phyloP scores from a whole-genome alignment of 1,284 basidiomycete genomes.

The Puccinia hordei region DNA sequence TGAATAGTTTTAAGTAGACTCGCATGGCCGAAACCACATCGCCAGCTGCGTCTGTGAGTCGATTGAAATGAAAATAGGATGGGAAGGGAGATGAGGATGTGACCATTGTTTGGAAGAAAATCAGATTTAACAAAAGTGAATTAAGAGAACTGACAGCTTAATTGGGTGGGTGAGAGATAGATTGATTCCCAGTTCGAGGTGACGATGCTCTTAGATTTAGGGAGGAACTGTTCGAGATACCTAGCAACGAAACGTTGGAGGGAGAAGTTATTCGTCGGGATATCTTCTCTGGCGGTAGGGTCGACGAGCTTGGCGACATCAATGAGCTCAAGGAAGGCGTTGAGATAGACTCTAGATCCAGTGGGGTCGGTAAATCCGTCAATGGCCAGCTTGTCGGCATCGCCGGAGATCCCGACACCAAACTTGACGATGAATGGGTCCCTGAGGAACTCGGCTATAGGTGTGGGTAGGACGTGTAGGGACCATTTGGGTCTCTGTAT shows the following conservation, averaged over 20 bases:
- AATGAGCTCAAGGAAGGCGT: conserved; percentile 19
- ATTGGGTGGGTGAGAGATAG: not conserved
- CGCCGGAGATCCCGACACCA: conserved; percentile 33
- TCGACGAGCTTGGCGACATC: conserved; percentile 33
- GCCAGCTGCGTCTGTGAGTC: conserved; percentile 29
- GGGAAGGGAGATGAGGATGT: not conserved
- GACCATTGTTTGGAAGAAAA: not conserved
- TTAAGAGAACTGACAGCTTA: conserved; percentile 13
- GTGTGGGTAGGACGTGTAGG: not conserved
- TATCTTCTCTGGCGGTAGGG: conserved; percentile 3
- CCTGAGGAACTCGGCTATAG: conserved; percentile 28
- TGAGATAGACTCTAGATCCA: conserved; percentile 14
- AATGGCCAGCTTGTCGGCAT: conserved; percentile 22
- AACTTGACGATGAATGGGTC: conserved; percentile 25
- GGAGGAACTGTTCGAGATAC: conserved; percentile 31
- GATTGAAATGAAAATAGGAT: not conserved
- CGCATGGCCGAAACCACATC: conserved; percentile 37
- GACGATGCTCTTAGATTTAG: not conserved
- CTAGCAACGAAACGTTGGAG: conserved; percentile 32
- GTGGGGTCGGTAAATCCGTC: conserved; percentile 17
- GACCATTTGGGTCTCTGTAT: conserved; percentile 17
- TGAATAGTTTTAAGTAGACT: conserved; percentile 26
- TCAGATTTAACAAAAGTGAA: not conserved
- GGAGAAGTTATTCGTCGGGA: not conserved
- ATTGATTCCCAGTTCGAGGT: conserved; percentile 31